A percentile compares a stretch with the other conserved stretches of the same genome.
Evolutionary conservation across 75 land plant species (phyloP).

Genomic region (Sequoiadendron giganteum): DNA sequence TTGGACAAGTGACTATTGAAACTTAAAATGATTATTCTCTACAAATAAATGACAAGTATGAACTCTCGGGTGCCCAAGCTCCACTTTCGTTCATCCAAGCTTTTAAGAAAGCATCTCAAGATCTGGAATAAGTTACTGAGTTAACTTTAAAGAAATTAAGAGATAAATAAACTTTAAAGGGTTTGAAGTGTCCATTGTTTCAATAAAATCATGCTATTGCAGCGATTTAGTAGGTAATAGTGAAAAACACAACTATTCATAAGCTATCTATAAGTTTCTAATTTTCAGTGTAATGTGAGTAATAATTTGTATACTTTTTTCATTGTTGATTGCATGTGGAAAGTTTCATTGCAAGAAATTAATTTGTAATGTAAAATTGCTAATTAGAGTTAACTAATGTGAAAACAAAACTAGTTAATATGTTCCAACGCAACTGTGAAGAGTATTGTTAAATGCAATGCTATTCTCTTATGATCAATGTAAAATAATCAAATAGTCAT

Average conservation of each 20-base stretch:
- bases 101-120: constrained; percentile 20
- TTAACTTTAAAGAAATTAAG: not conserved
- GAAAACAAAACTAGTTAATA: no score
- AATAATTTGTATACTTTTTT: not conserved
- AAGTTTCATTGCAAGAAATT: not conserved
- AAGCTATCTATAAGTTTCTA: not conserved
- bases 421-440: no score
- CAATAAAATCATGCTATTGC: not conserved
- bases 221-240: not conserved
- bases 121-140: not conserved
- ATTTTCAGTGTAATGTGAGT: not conserved
- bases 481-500: no score
- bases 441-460: no score
- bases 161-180: not conserved
- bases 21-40: not conserved
- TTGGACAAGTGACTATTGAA: not conserved
- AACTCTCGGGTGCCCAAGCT: constrained; percentile 39
- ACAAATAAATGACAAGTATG: constrained; percentile 34
- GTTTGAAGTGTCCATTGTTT: not conserved
- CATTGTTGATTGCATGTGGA: not conserved
- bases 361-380: not conserved
- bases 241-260: not conserved
- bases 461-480: no score
- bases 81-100: constrained; percentile 25
- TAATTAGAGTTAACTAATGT: not conserved